A percentile compares a stretch with the other conserved stretches of the same genome.
Conservation (phyloP, 192 early-diverging fungal species). For the Haplosporangium gracile region DNA sequence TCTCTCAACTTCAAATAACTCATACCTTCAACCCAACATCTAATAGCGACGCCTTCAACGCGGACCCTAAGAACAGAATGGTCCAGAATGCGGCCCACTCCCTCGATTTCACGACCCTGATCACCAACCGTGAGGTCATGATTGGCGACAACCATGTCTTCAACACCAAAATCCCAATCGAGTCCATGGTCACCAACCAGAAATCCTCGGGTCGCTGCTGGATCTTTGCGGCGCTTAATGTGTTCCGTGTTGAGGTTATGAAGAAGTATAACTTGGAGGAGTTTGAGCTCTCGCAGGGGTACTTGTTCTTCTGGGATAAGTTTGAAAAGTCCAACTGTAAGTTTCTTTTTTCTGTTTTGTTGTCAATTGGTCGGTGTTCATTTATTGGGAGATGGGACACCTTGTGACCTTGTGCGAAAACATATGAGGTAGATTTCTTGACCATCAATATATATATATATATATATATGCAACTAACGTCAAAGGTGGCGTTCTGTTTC, state of each 20-base stretch:
- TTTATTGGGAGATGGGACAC: neutral
- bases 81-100: slow-evolving; percentile 75
- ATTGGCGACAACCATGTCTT: slow-evolving; percentile 69
- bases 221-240: slow-evolving; percentile 86
- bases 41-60: slow-evolving; percentile 61
- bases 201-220: slow-evolving; percentile 83
- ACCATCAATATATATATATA: neutral
- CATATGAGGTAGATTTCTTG: neutral
- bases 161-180: slow-evolving; percentile 66
- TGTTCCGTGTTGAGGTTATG: slow-evolving; percentile 76
- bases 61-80: slow-evolving; percentile 77
- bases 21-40: neutral
- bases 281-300: slow-evolving; percentile 84
- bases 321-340: slow-evolving; percentile 85
- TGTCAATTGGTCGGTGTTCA: neutral
- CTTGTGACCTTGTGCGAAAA: neutral
- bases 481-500: neutral
- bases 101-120: slow-evolving; percentile 67
- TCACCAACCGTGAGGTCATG: slow-evolving; percentile 69
- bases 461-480: neutral
- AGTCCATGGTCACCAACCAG: slow-evolving; percentile 77
- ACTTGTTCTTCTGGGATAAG: slow-evolving; percentile 84
- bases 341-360: slow-evolving; percentile 12
- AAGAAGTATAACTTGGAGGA: slow-evolving; percentile 82
- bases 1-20: neutral